Evolutionary conservation across 768 basidiomycete genomes (phyloP), one percentile per base, ranked within the genome.

Genomic region (Boletus fagicola): DNA sequence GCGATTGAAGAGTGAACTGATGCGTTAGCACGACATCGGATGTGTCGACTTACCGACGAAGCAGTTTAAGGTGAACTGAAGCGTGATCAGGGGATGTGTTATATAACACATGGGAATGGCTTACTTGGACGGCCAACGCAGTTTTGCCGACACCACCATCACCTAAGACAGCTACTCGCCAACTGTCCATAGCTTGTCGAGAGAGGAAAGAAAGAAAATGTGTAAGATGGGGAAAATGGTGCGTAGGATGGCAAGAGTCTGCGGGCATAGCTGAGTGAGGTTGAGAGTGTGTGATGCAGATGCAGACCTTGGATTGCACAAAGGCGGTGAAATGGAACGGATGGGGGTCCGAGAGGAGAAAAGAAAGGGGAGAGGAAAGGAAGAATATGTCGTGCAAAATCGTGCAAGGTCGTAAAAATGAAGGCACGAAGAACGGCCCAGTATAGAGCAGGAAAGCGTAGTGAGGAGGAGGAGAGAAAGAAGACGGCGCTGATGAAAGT

Each of bases 111-210:
- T 31, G 49, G 24, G 40, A 16, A 38, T 11, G 53, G 60, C 88
- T 58, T 65, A 92, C 94, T 81, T 97, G 94, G 46, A 97, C 94
- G 62, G 94, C 94, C 68, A 98, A 75, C 39, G 94, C 94, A 57
- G 94, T 97, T 81, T 98, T 98, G 56, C 94, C 94, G 48, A 98
- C 94, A 77, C 94, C 94, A 76, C 94, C 94, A 77, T 98, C 94
- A 62, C 94, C 94, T 57, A 97, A 83, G 64, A 97, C 92, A 60
- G 94, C 93, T 65, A 97, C 89, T 80, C 93, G 88, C 92, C 92
- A 94, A 73, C 87, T 88, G 79, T 94, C 92, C 92, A 94, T 93
- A 74, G 80, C 77, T 80, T 49, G 61, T 56, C 57, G 48, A 51
- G 36, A 47, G 51, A 45, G 45, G 58, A 59, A 63, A 56, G 54